Conservation (phyloP, 352 stramenopile genomes). For the Peronospora destructor region DNA sequence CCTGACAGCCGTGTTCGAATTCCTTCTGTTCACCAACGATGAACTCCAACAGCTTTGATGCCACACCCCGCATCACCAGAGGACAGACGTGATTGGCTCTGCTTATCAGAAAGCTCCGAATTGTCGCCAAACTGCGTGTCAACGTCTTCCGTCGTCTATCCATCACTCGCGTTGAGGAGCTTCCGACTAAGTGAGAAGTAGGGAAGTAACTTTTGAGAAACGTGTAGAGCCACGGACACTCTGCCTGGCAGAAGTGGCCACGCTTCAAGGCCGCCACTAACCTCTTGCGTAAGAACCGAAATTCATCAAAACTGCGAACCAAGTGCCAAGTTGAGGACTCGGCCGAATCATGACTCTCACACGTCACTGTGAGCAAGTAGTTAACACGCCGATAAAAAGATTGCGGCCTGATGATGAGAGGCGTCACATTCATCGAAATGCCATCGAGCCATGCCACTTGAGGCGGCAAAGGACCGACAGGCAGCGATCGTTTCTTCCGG, state of each 20-base stretch:
- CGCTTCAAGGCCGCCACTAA: constrained; percentile 24
- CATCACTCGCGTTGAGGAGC: constrained; percentile 26
- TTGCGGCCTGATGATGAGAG: constrained; percentile 11
- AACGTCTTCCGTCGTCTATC: constrained; percentile 32
- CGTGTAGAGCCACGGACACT: constrained; percentile 44
- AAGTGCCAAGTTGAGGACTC: constrained; percentile 29
- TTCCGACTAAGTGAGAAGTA: constrained; percentile 31
- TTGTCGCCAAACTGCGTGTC: constrained; percentile 32
- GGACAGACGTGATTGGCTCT: constrained; percentile 31
- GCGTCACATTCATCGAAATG: constrained; percentile 26
- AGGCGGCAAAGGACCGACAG: constrained; percentile 11
- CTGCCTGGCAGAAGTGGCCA: constrained; percentile 43
- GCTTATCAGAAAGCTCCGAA: constrained; percentile 34
- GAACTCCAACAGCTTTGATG: constrained; percentile 29
- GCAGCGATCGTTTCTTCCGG: constrained; percentile 21
- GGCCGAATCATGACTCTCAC: constrained; percentile 2
- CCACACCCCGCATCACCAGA: constrained; percentile 25
- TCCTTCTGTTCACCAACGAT: constrained; percentile 15
- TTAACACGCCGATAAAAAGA: constrained; percentile 19
- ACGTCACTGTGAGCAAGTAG: constrained; percentile 29
- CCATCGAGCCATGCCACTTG: constrained; percentile 27
- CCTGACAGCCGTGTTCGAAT: constrained; percentile 9
- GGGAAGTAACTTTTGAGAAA: constrained; percentile 47
- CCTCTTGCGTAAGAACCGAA: constrained; percentile 33
- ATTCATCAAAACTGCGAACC: constrained; percentile 41